These are phyloP conservation scores for Xylariaceae sp. DNA, from an alignment of 2,329 filamentous ascomycete genomes.

Conservation along the genomic window DNA sequence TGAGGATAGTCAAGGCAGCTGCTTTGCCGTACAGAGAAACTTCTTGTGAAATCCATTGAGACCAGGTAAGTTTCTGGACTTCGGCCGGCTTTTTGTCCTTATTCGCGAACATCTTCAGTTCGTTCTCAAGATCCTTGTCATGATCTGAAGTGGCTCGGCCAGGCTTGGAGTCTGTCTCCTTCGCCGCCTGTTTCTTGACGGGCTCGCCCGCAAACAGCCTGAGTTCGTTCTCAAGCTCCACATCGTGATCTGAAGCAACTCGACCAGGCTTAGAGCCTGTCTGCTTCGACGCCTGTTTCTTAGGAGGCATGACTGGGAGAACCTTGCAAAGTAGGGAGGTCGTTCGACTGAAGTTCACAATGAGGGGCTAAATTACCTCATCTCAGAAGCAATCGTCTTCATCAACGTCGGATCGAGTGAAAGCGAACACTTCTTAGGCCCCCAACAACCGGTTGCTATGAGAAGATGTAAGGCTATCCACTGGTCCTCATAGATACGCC, in stretches of 20 bases:
- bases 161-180: conserved; percentile 26
- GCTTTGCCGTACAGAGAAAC: conserved; percentile 39
- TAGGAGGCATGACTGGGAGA: conserved; percentile 26
- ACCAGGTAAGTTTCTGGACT: conserved; percentile 18
- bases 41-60: conserved; percentile 36
- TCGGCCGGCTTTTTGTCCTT: too few species aligned
- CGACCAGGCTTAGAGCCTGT: conserved; percentile 27
- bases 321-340: not conserved
- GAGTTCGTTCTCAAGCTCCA: conserved; percentile 51
- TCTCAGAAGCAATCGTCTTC: not conserved
- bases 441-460: too few species aligned
- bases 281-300: conserved; percentile 27
- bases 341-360: conserved; percentile 1
- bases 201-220: conserved; percentile 40
- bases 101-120: conserved; percentile 46
- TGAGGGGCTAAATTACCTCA: not conserved
- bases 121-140: conserved; percentile 49
- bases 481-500: too few species aligned
- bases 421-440: not conserved
- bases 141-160: conserved; percentile 38
- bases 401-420: conserved; percentile 6
- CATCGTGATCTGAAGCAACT: conserved; percentile 41
- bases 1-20: conserved; percentile 46
- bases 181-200: conserved; percentile 26
- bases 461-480: too few species aligned